These are phyloP conservation scores for Boletellus ananas DNA, from an alignment of 768 basidiomycete genomes.

Conservation along the genomic window DNA sequence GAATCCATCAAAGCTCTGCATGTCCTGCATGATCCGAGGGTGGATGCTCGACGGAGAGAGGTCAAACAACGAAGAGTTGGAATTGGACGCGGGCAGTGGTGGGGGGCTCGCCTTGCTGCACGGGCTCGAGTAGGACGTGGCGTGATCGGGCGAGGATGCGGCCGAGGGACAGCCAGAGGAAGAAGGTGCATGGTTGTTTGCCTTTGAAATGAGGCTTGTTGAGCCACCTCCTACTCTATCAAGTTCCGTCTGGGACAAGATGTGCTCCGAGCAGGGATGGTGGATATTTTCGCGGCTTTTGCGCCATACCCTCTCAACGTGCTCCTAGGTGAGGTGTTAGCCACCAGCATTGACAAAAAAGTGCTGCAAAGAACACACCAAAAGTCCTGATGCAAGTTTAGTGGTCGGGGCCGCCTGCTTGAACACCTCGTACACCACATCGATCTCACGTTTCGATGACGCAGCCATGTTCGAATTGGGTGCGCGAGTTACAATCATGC, in stretches of 20 bases:
- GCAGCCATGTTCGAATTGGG: conserved; percentile 46
- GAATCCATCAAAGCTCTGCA: conserved; percentile 42
- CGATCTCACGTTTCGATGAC: conserved; percentile 47
- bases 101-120: neutral
- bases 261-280: conserved; percentile 22
- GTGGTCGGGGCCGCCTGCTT: conserved; percentile 44
- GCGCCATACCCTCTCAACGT: conserved; percentile 38
- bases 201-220: conserved; percentile 40
- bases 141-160: conserved; percentile 10
- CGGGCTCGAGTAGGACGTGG: conserved; percentile 13
- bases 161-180: conserved; percentile 6
- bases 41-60: conserved; percentile 16
- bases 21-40: conserved; percentile 47
- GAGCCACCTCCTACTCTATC: conserved; percentile 51
- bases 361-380: conserved; percentile 32
- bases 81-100: neutral
- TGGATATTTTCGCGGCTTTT: conserved; percentile 44
- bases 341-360: neutral
- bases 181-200: neutral
- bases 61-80: conserved; percentile 5
- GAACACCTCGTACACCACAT: conserved; percentile 42
- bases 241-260: conserved; percentile 43
- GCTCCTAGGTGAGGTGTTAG: conserved; percentile 28
- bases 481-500: conserved; percentile 48
- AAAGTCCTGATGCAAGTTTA: conserved; percentile 42